Evolutionary conservation across 495 filamentous ascomycete genomes (phyloP).

Genomic region (Neurospora sp.): DNA sequence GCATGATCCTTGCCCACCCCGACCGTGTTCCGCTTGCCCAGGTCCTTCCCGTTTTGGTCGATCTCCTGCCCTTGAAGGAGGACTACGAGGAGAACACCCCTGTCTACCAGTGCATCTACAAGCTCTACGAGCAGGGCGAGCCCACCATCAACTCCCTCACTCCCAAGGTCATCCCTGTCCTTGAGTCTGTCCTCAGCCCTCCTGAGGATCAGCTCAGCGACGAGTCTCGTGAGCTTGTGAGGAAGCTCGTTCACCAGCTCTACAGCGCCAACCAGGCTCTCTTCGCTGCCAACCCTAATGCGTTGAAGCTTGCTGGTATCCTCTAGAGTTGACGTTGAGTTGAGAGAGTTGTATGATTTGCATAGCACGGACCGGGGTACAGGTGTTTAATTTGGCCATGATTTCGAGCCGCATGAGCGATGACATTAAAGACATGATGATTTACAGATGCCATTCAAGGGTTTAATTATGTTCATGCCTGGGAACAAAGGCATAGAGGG

Average conservation of each 20-base stretch:
- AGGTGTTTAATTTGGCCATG: background rate
- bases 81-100: conserved; percentile 96
- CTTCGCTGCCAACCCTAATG: conserved; percentile 19
- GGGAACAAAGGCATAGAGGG: background rate
- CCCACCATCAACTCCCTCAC: conserved; percentile 67
- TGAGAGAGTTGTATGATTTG: conserved; percentile 5
- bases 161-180: conserved; percentile 63
- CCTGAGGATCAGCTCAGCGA: conserved; percentile 78
- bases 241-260: conserved; percentile 16
- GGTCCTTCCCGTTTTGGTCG: conserved; percentile 70
- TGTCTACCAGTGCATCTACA: conserved; percentile 76
- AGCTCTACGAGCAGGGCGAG: conserved; percentile 69
- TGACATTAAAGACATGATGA: background rate
- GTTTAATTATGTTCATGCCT: background rate
- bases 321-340: conserved; percentile 1
- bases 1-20: conserved; percentile 81
- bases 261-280: conserved; percentile 21
- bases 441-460: background rate
- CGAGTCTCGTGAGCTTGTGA: conserved; percentile 51
- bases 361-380: conserved; percentile 10
- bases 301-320: conserved; percentile 23
- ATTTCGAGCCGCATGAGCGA: background rate
- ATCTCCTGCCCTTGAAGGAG: conserved; percentile 77
- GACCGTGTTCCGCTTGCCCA: conserved; percentile 68
- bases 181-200: conserved; percentile 67